Conservation (phyloP, 192 early-diverging fungal genomes). For the Blastocladiella britannica region DNA sequence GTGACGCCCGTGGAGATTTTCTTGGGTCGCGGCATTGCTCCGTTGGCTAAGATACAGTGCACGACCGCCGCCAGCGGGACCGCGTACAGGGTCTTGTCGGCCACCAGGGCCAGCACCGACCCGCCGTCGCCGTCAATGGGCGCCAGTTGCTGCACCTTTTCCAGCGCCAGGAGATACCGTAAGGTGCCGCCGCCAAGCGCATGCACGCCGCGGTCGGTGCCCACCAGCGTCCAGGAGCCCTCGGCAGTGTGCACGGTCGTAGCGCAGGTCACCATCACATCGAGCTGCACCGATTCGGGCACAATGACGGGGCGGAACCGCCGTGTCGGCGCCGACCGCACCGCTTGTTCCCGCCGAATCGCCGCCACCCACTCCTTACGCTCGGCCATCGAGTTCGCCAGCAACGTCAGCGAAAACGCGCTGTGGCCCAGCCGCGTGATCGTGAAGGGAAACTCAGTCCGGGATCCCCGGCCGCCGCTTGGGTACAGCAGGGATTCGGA, state of each 20-base stretch:
- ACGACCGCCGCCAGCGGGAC: not conserved
- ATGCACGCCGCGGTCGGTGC: not conserved
- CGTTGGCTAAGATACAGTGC: not conserved
- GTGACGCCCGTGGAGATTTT: not conserved
- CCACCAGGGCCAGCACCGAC: not conserved
- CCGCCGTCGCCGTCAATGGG: too few species aligned
- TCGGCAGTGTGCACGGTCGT: not conserved
- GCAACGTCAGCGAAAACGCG: conserved; percentile 47
- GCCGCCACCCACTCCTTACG: conserved; percentile 65
- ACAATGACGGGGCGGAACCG: not conserved
- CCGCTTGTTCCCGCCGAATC: conserved; percentile 40
- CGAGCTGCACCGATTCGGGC: not conserved
- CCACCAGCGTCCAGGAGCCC: not conserved
- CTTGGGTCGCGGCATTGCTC: not conserved
- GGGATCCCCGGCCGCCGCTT: too few species aligned
- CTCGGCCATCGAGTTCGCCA: conserved; percentile 48
- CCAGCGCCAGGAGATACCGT: not conserved
- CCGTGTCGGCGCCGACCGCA: conserved; percentile 7
- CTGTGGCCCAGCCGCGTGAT: conserved; percentile 51
- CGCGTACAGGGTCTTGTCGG: not conserved
- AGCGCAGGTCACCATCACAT: not conserved
- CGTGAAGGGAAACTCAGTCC: conserved; percentile 51
- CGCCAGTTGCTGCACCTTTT: not conserved
- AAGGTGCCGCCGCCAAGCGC: not conserved
- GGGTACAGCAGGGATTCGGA: too few species aligned